Conservation (phyloP, 257 asterid species). For the Ligustrum vulgare region DNA sequence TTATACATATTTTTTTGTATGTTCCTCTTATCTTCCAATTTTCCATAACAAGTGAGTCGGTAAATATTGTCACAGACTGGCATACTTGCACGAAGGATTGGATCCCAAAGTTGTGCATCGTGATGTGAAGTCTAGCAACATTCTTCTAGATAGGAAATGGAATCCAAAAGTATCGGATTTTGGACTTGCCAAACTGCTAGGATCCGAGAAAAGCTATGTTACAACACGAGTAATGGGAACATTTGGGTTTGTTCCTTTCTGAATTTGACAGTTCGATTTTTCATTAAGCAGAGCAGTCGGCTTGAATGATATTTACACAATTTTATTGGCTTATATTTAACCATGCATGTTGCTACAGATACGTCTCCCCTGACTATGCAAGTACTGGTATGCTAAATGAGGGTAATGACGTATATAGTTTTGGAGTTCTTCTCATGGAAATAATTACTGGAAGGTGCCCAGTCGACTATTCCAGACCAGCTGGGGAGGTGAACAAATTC, state of each 20-base stretch:
- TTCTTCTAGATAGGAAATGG: constrained; percentile 89
- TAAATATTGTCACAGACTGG: constrained; percentile 54
- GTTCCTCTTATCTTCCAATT: background rate
- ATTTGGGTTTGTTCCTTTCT: constrained; percentile 72
- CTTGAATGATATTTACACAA: background rate
- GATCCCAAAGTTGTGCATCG: constrained; percentile 99
- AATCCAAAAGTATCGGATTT: constrained; percentile 89
- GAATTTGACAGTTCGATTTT: constrained; percentile 11
- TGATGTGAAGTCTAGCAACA: constrained; percentile 96
- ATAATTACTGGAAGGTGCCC: constrained; percentile 88
- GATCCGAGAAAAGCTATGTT: constrained; percentile 87
- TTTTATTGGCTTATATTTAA: constrained; percentile 3
- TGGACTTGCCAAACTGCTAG: constrained; percentile 92
- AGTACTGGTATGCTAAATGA: constrained; percentile 98
- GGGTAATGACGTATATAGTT: constrained; percentile 91
- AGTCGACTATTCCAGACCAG: constrained; percentile 86
- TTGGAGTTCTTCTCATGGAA: constrained; percentile 95
- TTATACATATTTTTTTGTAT: background rate
- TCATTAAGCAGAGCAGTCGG: background rate
- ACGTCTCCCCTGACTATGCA: constrained; percentile 99
- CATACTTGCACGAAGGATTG: constrained; percentile 94
- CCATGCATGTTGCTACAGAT: constrained; percentile 45
- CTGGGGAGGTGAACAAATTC: constrained; percentile 69
- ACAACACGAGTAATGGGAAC: constrained; percentile 99
- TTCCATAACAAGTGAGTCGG: background rate